phyloP scores from a whole-genome alignment of 2,329 filamentous ascomycete species.

The Beauveria medogensis region DNA sequence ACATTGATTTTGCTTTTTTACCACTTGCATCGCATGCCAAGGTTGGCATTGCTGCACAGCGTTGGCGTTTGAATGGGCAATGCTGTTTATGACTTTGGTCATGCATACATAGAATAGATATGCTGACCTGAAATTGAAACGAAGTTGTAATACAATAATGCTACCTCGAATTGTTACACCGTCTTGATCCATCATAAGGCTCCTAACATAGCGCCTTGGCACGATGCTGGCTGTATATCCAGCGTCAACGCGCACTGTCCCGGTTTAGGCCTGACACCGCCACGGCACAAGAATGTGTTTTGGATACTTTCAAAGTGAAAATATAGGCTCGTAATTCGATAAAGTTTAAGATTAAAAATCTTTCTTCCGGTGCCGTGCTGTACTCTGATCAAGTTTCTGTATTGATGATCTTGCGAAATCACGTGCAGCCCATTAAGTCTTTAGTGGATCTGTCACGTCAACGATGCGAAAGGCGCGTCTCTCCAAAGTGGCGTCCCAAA shows the following conservation, averaged over 20 bases:
- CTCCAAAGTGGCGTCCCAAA: conserved; percentile 4
- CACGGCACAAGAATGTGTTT: neutral
- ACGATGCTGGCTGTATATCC: neutral
- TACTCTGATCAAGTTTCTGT: too few species aligned
- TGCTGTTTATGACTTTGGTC: neutral
- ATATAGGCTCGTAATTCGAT: neutral
- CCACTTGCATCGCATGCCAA: neutral
- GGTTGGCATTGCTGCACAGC: conserved; percentile 21
- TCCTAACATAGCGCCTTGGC: neutral
- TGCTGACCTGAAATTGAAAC: neutral
- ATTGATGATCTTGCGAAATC: neutral
- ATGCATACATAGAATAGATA: neutral
- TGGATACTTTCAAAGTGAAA: neutral
- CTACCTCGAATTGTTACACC: neutral
- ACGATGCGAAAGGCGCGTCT: conserved; percentile 11
- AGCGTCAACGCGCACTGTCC: neutral
- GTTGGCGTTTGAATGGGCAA: conserved; percentile 23
- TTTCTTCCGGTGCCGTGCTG: too few species aligned
- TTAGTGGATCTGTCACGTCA: conserved; percentile 11
- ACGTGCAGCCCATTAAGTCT: conserved; percentile 5
- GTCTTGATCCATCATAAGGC: neutral
- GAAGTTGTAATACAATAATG: neutral
- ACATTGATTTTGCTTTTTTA: conserved; percentile 7
- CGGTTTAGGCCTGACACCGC: neutral
- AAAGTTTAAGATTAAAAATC: too few species aligned